Base-by-base conservation (phyloP, 2,329 filamentous ascomycete genomes). In the Alternaria ventricosa region DNA sequence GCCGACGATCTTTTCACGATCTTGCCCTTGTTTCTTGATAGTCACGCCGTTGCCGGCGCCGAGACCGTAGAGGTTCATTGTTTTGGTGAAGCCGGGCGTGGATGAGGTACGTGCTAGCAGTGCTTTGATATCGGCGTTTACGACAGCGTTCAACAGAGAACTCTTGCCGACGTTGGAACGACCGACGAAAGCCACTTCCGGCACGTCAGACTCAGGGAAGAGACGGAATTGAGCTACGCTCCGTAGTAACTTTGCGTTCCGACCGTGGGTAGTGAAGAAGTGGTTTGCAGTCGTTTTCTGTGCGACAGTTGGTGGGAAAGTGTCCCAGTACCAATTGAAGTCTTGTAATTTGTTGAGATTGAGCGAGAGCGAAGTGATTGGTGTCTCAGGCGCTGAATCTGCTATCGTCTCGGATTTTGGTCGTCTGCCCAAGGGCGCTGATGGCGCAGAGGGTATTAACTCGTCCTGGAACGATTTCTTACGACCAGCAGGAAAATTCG, bases 121-220 rank as follows among this genome's bases (percentile, higher is more conserved):
- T 53, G 73, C 83, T 71, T 60, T 81, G 74, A 76, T 90, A 84
- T 76, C 67, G 6, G 70, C 70, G n/a, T 70, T 71, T 36, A 76
- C 68, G 9, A 92, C 79, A 3, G 87, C 87, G 74, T 93, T 93
- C 25, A 92, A 81, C 5, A 92, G 74, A 2, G 85, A 87, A 57
- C 86, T 88, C 79, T 93, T 92, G 57, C 90, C 90, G 6, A 91
- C 90, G 72, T 93, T 93, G 43, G 87, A 89, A 50, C 90, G 85
- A 18, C 90, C 90, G 5, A 92, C 82, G 73, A 93, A 91, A 44
- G 86, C 87, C 13, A 90, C 84, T 81, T 91, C 88, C 1, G 88
- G 87, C 28, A 86, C 80, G 2, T 82, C 74, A 1, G 83, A 84
- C 9, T 83, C 83, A 8, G 87, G 86, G 62, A 90, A 86, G 4